Base-by-base conservation (phyloP, 352 stramenopile genomes). In the Globisporangium cylindrosporum region DNA sequence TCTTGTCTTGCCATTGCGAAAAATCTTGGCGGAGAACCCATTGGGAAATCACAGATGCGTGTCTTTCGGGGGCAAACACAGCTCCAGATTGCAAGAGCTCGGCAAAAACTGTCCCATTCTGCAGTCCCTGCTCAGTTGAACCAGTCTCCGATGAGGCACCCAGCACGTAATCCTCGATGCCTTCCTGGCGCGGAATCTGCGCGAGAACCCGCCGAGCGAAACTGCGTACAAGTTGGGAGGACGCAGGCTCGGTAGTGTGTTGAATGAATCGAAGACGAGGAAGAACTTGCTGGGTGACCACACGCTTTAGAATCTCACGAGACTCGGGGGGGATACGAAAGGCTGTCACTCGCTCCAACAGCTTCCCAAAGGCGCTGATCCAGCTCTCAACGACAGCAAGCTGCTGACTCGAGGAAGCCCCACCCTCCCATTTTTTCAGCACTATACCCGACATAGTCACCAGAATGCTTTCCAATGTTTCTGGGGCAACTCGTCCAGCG, bases 11-110 rank as follows among this genome's bases (percentile, higher is more conserved):
- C 67, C 67, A 72, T 51, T 55, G 41, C n/a, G 60, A 29, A 59
- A 72, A 72, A 46, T 72, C 67, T 61, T 72, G 67, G 3, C 60
- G 67, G 20, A 72, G 43, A 53, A 72, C 8, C 67, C 67, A 72
- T 48, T 72, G 67, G 9, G 51, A 49, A 22, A 72, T 38, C 29
- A 68, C 20, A 3, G 60, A 59, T 8, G 67, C 61, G 25, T 65
- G 61, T 25, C 36, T 55, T 25, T 71, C 62, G 9, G 67, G 22
- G 5, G 46, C 24, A 34, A 68, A 65, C 24, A 64, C 60, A 3
- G 3, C 25, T 36, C 55, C 54, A 6, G 54, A 59, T 14, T 48
- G 60, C 61, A 68, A 29, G 9, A 67, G 46, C 27, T 72, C 67
- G 12, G 41, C 60, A 20, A 72, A 57, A 32, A 72, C n/a, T 18